Evolutionary conservation across 176 grass and related monocot genomes (phyloP).

Genomic region (Saccharum officinarum): DNA sequence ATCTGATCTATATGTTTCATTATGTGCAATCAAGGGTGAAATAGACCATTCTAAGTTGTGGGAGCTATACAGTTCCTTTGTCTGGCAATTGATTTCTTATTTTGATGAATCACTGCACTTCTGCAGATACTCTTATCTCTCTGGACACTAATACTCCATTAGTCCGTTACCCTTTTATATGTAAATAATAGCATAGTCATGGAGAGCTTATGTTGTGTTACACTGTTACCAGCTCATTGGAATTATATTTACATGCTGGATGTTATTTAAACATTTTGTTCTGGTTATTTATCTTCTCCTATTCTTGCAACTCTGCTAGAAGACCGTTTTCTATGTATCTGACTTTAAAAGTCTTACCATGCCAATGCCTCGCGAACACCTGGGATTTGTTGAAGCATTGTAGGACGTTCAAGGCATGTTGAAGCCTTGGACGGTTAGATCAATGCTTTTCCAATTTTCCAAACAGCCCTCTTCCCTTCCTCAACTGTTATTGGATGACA

Average conservation of each 20-base stretch:
- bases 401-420: conserved; percentile 3
- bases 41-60: neutral
- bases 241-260: neutral
- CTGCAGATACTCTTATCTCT: neutral
- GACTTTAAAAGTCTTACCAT: neutral
- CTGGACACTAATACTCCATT: neutral
- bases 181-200: neutral
- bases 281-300: neutral
- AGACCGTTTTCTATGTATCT: neutral
- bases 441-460: neutral
- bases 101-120: conserved; percentile 6
- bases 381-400: neutral
- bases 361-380: neutral
- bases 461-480: neutral
- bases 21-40: neutral
- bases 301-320: neutral
- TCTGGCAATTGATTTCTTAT: neutral
- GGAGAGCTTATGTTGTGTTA: neutral
- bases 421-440: neutral
- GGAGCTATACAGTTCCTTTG: neutral
- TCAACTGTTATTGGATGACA: neutral
- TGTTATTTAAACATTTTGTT: neutral
- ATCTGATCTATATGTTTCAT: neutral
- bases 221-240: neutral
- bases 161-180: neutral